These are phyloP conservation scores for Alternaria gansuensis DNA, from an alignment of 2,329 filamentous ascomycete genomes.

Conservation along the genomic window DNA sequence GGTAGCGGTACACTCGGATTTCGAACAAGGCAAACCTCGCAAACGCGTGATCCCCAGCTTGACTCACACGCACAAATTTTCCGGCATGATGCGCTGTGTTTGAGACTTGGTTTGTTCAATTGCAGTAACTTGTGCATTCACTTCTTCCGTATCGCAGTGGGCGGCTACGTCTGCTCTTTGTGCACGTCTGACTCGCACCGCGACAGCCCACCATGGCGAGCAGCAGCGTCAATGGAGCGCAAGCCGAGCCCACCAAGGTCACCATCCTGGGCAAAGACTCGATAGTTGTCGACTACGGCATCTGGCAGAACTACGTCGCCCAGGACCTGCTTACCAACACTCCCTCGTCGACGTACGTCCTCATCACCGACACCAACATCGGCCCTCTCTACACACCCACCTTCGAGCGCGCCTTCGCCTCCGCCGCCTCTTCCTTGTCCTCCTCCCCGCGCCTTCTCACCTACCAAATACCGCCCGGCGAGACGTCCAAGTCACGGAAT, in stretches of 20 bases:
- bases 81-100: slow-evolving; percentile 17
- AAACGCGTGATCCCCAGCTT: slow-evolving; percentile 8
- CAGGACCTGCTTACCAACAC: slow-evolving; percentile 81
- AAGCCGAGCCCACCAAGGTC: slow-evolving; percentile 67
- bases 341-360: slow-evolving; percentile 88
- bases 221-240: slow-evolving; percentile 40
- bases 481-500: slow-evolving; percentile 90
- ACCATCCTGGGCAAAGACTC: slow-evolving; percentile 86
- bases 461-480: slow-evolving; percentile 90
- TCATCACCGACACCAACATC: slow-evolving; percentile 96
- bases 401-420: slow-evolving; percentile 74
- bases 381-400: slow-evolving; percentile 78
- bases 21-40: slow-evolving; percentile 16
- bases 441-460: slow-evolving; percentile 75
- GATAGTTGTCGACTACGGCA: slow-evolving; percentile 89
- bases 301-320: slow-evolving; percentile 85
- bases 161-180: slow-evolving; percentile 10
- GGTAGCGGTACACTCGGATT: slow-evolving; percentile 24
- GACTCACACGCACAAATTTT: slow-evolving; percentile 11
- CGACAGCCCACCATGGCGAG: slow-evolving; percentile 41
- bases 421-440: slow-evolving; percentile 56
- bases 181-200: slow-evolving; percentile 25
- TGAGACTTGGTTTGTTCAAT: slow-evolving; percentile 6
- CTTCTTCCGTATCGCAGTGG: slow-evolving; percentile 4
- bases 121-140: slow-evolving; percentile 1